These are phyloP conservation scores for Solanum hybrid DNA, from an alignment of 305 asterid genomes.

Conservation along the genomic window DNA sequence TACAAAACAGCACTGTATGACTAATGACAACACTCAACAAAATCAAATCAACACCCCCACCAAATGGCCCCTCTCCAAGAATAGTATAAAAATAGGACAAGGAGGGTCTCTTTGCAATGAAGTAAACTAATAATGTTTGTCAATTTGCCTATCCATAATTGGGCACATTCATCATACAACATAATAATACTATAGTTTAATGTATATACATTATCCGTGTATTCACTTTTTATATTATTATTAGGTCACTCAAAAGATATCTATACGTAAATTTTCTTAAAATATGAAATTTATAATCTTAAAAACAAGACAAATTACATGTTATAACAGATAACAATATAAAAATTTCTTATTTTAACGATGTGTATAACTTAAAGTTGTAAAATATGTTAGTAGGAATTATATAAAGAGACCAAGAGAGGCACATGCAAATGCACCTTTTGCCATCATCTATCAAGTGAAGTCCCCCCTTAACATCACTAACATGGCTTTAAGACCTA, in stretches of 20 bases:
- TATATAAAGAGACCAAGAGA: conserved; percentile 2
- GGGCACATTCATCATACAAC: background rate
- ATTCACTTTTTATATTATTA: background rate
- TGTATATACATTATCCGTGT: background rate
- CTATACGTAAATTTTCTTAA: background rate
- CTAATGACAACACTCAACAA: background rate
- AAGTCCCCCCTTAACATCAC: conserved; percentile 2
- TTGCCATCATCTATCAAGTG: background rate
- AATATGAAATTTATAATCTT: background rate
- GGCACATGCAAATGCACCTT: conserved; percentile 27
- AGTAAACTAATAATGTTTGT: background rate
- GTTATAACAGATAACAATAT: background rate
- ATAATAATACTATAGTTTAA: background rate
- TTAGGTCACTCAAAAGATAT: background rate
- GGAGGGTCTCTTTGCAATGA: background rate
- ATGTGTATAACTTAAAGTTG: background rate
- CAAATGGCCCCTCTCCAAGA: background rate
- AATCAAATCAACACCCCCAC: background rate
- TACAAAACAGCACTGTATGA: background rate
- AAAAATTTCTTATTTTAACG: background rate
- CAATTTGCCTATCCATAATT: conserved; percentile 5
- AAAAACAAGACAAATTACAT: background rate
- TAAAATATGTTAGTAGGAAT: background rate
- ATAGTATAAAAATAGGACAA: background rate
- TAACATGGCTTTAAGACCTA: conserved; percentile 17